Conservation (phyloP, 1,284 basidiomycete species). For the Sporisorium reilianum region DNA sequence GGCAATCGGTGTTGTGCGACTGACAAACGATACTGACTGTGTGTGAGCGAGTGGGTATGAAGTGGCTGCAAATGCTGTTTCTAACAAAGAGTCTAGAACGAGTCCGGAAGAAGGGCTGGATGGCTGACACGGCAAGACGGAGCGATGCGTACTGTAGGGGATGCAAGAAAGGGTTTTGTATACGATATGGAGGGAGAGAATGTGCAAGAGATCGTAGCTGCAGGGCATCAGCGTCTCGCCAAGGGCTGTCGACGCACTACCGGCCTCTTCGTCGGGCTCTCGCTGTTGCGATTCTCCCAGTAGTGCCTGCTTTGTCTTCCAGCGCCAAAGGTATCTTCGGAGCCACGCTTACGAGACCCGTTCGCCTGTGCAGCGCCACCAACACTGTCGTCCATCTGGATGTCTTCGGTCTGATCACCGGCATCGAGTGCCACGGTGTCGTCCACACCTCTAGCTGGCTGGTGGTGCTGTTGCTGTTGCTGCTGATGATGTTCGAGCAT, state of each 20-base stretch:
- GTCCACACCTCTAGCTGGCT: not conserved
- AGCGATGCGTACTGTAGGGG: not conserved
- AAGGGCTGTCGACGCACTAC: slow-evolving; percentile 45
- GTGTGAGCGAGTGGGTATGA: not conserved
- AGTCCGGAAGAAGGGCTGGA: not conserved
- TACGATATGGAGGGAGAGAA: not conserved
- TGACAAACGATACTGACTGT: not conserved
- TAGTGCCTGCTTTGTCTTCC: slow-evolving; percentile 17
- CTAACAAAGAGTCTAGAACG: not conserved
- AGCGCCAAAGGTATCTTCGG: slow-evolving; percentile 33
- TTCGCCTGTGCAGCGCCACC: not conserved
- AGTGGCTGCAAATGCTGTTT: not conserved
- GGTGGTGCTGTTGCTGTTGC: not conserved
- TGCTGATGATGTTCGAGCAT: slow-evolving; percentile 43
- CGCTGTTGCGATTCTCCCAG: slow-evolving; percentile 38
- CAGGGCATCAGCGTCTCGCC: slow-evolving; percentile 20
- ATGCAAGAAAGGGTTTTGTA: no score
- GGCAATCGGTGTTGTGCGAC: not conserved
- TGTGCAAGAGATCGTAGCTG: not conserved
- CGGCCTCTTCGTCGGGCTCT: slow-evolving; percentile 46
- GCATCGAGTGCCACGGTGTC: not conserved
- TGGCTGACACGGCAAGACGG: not conserved
- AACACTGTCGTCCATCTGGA: slow-evolving; percentile 1
- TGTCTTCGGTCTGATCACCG: slow-evolving; percentile 5
- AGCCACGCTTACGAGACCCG: slow-evolving; percentile 11